These are phyloP conservation scores for Penicillium malachiteum DNA, from an alignment of 495 filamentous ascomycete genomes.

Conservation along the genomic window DNA sequence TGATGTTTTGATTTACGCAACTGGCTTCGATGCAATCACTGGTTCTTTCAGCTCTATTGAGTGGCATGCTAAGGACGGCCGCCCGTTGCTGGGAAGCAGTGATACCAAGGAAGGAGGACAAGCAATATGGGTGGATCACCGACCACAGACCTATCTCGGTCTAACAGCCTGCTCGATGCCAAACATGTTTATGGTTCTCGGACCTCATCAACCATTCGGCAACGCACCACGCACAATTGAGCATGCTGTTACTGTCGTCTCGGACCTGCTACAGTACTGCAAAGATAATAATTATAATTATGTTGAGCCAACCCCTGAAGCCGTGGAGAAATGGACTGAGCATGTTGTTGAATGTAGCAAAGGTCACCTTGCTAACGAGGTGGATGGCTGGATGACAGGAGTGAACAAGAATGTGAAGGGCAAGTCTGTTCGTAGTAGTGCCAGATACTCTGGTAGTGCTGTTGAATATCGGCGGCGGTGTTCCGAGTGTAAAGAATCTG, in stretches of 20 bases:
- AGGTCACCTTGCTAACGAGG: constrained; percentile 16
- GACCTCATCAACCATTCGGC: constrained; percentile 31
- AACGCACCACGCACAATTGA: constrained; percentile 22
- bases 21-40: constrained; percentile 36
- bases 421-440: constrained; percentile 29
- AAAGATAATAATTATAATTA: constrained; percentile 18
- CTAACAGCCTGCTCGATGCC: constrained; percentile 28
- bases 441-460: constrained; percentile 26
- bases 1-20: constrained; percentile 41
- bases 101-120: constrained; percentile 10
- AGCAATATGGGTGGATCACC: constrained; percentile 24
- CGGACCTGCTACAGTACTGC: constrained; percentile 18
- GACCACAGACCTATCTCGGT: constrained; percentile 28
- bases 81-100: constrained; percentile 19
- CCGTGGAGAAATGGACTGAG: constrained; percentile 19
- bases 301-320: constrained; percentile 18
- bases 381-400: constrained; percentile 36
- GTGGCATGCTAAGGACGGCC: constrained; percentile 21
- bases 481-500: constrained; percentile 16
- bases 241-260: constrained; percentile 19
- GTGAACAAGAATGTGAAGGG: constrained; percentile 34
- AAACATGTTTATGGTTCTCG: constrained; percentile 37
- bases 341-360: constrained; percentile 22
- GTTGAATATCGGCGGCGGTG: constrained; percentile 22
- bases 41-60: constrained; percentile 32